Percentiles rank a stretch among this genome's conserved stretches.
Conservation (phyloP, 192 early-diverging fungal genomes). For the Gonapodya sp. region DNA sequence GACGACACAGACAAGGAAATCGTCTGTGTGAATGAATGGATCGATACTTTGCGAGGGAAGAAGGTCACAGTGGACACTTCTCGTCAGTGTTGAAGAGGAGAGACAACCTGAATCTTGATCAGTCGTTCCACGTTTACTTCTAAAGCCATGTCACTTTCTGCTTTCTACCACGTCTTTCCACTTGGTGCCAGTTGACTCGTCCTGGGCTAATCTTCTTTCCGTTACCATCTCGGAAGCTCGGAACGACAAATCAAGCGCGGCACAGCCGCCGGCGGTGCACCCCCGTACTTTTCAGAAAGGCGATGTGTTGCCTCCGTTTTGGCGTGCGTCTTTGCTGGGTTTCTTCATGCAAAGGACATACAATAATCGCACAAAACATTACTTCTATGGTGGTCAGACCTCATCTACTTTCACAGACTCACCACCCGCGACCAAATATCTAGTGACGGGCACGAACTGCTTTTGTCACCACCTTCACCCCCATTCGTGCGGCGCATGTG, state of each 20-base stretch:
- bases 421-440: background rate
- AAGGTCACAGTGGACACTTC: background rate
- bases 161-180: too few species aligned
- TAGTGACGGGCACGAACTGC: constrained; percentile 71
- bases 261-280: background rate
- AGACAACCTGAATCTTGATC: too few species aligned
- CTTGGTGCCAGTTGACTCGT: background rate
- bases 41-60: background rate
- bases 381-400: background rate
- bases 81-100: too few species aligned
- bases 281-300: background rate
- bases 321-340: too few species aligned
- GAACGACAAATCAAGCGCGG: background rate
- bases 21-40: background rate
- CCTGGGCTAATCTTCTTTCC: background rate
- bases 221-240: background rate
- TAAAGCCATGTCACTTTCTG: too few species aligned
- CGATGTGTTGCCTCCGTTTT: background rate
- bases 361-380: too few species aligned
- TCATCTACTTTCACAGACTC: background rate
- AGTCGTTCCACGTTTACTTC: too few species aligned
- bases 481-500: constrained; percentile 76
- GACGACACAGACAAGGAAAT: too few species aligned
- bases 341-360: too few species aligned
- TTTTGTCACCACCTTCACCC: constrained; percentile 56